These are phyloP conservation scores for Phytophthora meadii DNA, from an alignment of 352 stramenopile genomes.

Conservation along the genomic window DNA sequence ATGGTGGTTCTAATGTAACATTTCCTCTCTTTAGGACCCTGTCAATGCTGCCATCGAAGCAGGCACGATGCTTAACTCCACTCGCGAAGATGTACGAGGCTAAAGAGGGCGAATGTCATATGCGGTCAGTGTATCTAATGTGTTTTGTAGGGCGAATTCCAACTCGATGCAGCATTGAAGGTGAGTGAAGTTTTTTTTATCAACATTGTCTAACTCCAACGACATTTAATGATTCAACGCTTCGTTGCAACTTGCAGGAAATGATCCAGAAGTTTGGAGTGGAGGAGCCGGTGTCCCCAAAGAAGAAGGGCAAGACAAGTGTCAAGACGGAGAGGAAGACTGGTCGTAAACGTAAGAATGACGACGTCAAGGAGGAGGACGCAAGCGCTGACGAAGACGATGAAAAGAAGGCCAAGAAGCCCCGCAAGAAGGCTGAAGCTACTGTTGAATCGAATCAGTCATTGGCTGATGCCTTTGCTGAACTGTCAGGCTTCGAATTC, in stretches of 20 bases:
- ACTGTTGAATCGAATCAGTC: constrained; percentile 70
- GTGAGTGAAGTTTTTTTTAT: constrained; percentile 28
- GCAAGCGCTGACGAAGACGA: constrained; percentile 49
- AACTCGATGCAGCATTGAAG: constrained; percentile 72
- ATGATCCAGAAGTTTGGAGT: constrained; percentile 85
- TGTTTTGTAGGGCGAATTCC: constrained; percentile 65
- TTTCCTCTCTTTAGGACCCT: constrained; percentile 45
- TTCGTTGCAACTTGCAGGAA: constrained; percentile 42
- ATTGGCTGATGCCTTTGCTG: constrained; percentile 76
- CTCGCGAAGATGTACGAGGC: constrained; percentile 66
- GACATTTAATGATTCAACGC: background rate
- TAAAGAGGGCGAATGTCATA: background rate
- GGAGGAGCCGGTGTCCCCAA: constrained; percentile 42
- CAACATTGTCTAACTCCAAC: background rate
- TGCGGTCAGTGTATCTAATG: constrained; percentile 1
- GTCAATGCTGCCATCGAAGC: constrained; percentile 85
- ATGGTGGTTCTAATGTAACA: background rate
- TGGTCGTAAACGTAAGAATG: constrained; percentile 40
- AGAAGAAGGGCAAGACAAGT: constrained; percentile 36
- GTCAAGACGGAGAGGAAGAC: constrained; percentile 50
- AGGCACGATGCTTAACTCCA: constrained; percentile 87
- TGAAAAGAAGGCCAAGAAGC: constrained; percentile 57
- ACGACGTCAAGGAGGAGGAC: constrained; percentile 42
- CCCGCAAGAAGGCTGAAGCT: constrained; percentile 64
- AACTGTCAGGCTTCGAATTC: constrained; percentile 90